Evolutionary conservation across 495 filamentous ascomycete genomes (phyloP), one percentile per base, ranked within the genome.

Genomic region (Aspergillus nidulans): DNA sequence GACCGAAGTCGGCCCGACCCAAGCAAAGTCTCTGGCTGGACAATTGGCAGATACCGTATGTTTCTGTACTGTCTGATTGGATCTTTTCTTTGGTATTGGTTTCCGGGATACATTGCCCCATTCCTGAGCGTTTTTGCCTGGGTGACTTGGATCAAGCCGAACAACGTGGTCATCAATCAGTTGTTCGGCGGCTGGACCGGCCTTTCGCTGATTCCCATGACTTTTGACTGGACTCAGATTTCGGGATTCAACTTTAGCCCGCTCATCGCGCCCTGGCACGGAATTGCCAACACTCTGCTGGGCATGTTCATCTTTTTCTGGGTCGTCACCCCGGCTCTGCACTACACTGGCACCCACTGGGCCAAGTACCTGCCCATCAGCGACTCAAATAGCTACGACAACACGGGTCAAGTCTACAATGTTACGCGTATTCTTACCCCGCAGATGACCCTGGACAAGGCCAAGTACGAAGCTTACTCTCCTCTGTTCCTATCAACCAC

Each of bases 191-290:
- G 82, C 1, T 81, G 65, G 56, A 81, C 79, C 4, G 84, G 84
- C 0, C 63, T 87, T 13, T 84, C 81, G 1, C 63, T 87, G 19
- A 71, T 85, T 12, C 83, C 83, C 0, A 77, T 87, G 28, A 84
- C 82, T 0, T 84, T 86, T 54, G 86, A 89, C 70, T 89, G 86
- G 86, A 82, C 81, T 4, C 80, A 84, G 48, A 72, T 89, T 53
- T 79, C 82, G 1, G 83, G 79, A 8, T 90, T 85, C 65, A 79
- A 83, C 52, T 75, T 76, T 49, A 85, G 82, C 25, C 86, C 86
- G 3, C 72, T 90, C 32, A 85, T 89, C 49, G 76, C 85, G 6
- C 85, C 86, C 2, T 86, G 85, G 73, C 81, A 88, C 61, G 82
- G 83, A 30, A 78, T 85, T 21, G 69, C 70, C 24, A 86, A 84